Evolutionary conservation across 2,329 filamentous ascomycete species (phyloP).

Genomic region (Microdochium paspali): DNA sequence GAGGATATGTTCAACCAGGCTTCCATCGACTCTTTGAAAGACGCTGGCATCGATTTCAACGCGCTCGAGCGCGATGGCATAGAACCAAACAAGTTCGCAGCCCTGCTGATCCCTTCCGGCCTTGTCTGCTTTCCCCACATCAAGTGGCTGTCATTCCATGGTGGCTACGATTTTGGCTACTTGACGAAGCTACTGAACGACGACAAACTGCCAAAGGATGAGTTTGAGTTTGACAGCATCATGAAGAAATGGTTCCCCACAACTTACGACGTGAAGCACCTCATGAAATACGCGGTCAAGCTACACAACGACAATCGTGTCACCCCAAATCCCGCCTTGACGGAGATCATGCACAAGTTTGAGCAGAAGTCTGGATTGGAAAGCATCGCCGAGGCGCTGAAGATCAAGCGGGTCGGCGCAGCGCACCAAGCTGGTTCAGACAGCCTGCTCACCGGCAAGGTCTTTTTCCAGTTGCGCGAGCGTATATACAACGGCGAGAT

Average conservation of each 20-base stretch:
- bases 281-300: conserved; percentile 81
- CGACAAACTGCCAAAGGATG: conserved; percentile 75
- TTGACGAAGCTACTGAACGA: conserved; percentile 88
- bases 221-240: conserved; percentile 78
- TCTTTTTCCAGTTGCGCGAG: conserved; percentile 89
- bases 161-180: conserved; percentile 96
- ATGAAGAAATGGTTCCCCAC: conserved; percentile 91
- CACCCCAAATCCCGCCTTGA: conserved; percentile 54
- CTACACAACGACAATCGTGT: conserved; percentile 55
- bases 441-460: conserved; percentile 82
- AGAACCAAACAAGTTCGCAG: conserved; percentile 79
- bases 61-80: conserved; percentile 82
- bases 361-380: conserved; percentile 88
- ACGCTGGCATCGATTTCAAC: conserved; percentile 86
- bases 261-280: conserved; percentile 92
- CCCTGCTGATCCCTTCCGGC: conserved; percentile 83
- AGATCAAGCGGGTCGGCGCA: conserved; percentile 77
- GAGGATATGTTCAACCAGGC: conserved; percentile 97
- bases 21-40: conserved; percentile 83
- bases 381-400: conserved; percentile 87
- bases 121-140: conserved; percentile 81
- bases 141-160: conserved; percentile 96
- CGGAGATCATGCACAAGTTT: conserved; percentile 72
- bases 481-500: conserved; percentile 80
- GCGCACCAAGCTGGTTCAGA: conserved; percentile 93